Evolutionary conservation across 2,329 filamentous ascomycete species (phyloP).

Genomic region (Arthroderma uncinatum): DNA sequence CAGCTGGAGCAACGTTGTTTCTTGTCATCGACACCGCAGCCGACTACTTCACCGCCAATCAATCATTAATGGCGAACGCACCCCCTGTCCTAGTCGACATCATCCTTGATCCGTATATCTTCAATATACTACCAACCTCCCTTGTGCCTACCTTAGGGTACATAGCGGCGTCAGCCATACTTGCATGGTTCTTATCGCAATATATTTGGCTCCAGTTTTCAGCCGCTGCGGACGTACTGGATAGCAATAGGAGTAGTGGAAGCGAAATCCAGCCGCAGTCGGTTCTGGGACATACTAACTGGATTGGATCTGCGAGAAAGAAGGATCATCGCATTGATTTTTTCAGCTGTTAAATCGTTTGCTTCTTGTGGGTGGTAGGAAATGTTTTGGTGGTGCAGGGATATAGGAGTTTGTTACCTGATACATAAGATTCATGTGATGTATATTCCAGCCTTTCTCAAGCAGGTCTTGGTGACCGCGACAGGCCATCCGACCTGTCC

Average conservation of each 20-base stretch:
- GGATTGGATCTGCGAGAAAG: background rate
- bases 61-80: conserved; percentile 61
- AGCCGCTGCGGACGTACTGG: background rate
- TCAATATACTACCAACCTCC: conserved; percentile 69
- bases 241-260: background rate
- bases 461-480: background rate
- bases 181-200: conserved; percentile 32
- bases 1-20: conserved; percentile 48
- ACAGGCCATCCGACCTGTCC: background rate
- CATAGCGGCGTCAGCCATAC: conserved; percentile 49
- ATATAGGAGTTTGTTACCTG: background rate
- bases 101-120: conserved; percentile 74
- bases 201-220: background rate
- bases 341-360: background rate
- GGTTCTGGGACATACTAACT: background rate
- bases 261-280: background rate
- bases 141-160: conserved; percentile 62
- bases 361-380: background rate
- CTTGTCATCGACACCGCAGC: conserved; percentile 66
- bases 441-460: background rate
- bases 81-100: conserved; percentile 66
- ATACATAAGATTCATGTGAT: background rate
- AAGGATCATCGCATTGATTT: background rate
- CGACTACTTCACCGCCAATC: conserved; percentile 71
- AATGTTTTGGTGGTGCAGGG: background rate